These are phyloP conservation scores for Physcomitrium patens DNA, from an alignment of 225 moss, liverwort and hornwort genomes.

Conservation along the genomic window DNA sequence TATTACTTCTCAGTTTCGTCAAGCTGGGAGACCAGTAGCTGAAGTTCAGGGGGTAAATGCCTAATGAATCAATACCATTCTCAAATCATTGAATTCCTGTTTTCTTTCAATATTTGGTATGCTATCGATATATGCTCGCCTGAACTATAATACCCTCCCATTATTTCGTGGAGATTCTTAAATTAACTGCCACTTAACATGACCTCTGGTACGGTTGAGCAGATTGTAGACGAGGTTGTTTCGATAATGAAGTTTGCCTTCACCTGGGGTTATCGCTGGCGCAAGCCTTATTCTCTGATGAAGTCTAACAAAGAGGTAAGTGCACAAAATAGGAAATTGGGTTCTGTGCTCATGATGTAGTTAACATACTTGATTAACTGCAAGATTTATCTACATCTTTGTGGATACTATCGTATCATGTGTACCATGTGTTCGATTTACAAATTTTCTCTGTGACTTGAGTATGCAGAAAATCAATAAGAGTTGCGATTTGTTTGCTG, in stretches of 20 bases:
- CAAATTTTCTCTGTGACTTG: too few species aligned
- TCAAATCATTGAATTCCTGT: background rate
- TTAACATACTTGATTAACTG: background rate
- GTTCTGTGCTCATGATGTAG: background rate
- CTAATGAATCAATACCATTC: too few species aligned
- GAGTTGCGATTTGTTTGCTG: background rate
- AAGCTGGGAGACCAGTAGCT: constrained; percentile 8
- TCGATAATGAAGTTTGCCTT: constrained; percentile 54
- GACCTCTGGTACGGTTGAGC: background rate
- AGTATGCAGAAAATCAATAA: background rate
- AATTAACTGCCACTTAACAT: background rate
- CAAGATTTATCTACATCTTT: background rate
- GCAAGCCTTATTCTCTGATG: constrained; percentile 67
- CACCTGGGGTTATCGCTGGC: constrained; percentile 94
- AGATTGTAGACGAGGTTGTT: constrained; percentile 70
- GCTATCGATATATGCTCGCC: too few species aligned
- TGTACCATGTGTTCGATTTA: background rate
- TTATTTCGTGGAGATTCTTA: background rate
- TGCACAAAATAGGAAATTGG: background rate
- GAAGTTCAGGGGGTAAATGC: constrained; percentile 41
- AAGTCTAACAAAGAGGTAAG: constrained; percentile 63
- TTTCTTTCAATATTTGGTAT: background rate
- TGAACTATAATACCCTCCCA: too few species aligned
- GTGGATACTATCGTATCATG: background rate
- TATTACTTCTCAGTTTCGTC: constrained; percentile 41